phyloP scores from a whole-genome alignment of 2,329 filamentous ascomycete genomes.

The Chaetomiaceae sp. region DNA sequence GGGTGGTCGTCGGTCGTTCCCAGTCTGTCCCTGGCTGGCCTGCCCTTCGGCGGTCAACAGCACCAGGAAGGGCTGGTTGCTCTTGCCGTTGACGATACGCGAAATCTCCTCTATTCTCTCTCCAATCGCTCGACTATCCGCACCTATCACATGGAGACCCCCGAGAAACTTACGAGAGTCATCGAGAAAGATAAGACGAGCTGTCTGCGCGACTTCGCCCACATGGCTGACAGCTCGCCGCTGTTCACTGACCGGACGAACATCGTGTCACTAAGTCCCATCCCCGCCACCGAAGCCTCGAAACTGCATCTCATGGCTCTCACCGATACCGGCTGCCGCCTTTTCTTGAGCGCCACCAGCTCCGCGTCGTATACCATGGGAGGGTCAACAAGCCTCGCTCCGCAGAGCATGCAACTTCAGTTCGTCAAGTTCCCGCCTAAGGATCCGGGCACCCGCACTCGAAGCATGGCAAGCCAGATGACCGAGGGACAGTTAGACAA shows the following conservation, averaged over 20 bases:
- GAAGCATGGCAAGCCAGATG: conserved; percentile 26
- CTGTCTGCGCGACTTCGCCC: conserved; percentile 69
- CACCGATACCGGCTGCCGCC: conserved; percentile 82
- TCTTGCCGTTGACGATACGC: conserved; percentile 82
- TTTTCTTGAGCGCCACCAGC: conserved; percentile 87
- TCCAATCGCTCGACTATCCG: conserved; percentile 85
- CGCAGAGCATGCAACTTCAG: conserved; percentile 95
- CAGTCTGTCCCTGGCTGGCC: conserved; percentile 40
- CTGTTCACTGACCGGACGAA: conserved; percentile 65
- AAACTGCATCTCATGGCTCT: conserved; percentile 86
- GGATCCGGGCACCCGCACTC: conserved; percentile 28
- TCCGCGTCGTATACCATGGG: conserved; percentile 64
- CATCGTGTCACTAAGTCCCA: conserved; percentile 82
- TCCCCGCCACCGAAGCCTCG: conserved; percentile 71
- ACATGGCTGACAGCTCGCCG: conserved; percentile 73
- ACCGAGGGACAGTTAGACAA: conserved; percentile 43
- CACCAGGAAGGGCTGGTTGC: conserved; percentile 64
- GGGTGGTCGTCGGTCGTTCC: conserved; percentile 65
- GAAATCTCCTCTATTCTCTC: conserved; percentile 85
- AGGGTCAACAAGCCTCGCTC: conserved; percentile 56
- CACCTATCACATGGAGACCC: conserved; percentile 78
- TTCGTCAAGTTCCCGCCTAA: conserved; percentile 90
- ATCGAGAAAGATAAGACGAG: conserved; percentile 62
- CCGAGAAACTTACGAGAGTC: conserved; percentile 56
- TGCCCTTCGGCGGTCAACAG: conserved; percentile 41